These are phyloP conservation scores for Turritis glabra DNA, from an alignment of 345 rosid species.

Conservation along the genomic window DNA sequence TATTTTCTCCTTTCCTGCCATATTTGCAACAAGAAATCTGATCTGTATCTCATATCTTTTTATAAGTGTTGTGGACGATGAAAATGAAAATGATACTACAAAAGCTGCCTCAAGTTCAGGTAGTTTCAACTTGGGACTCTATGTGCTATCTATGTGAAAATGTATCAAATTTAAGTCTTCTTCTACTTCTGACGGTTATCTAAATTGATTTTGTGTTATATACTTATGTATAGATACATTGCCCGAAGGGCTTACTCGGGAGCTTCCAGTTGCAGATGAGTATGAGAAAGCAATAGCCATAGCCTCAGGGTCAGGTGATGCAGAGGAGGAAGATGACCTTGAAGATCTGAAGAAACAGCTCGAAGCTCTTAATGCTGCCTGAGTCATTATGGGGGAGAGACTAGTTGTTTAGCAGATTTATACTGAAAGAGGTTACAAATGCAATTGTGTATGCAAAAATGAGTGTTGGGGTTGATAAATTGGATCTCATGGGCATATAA, in stretches of 20 bases:
- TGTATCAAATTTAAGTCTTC: not conserved
- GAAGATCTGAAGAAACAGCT: slow-evolving; percentile 84
- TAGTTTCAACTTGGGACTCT: slow-evolving; percentile 23
- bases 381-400: slow-evolving; percentile 11
- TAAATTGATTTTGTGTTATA: not conserved
- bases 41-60: slow-evolving; percentile 1
- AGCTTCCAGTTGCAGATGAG: slow-evolving; percentile 83
- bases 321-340: slow-evolving; percentile 55
- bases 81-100: slow-evolving; percentile 43
- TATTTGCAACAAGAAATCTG: slow-evolving; percentile 8
- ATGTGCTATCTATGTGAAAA: not conserved
- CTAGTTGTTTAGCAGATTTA: not conserved
- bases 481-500: slow-evolving; percentile 17
- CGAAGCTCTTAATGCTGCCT: slow-evolving; percentile 77
- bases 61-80: slow-evolving; percentile 65
- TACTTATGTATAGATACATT: slow-evolving; percentile 52
- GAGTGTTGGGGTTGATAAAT: slow-evolving; percentile 1
- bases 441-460: slow-evolving; percentile 9
- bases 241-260: slow-evolving; percentile 85
- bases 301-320: slow-evolving; percentile 38
- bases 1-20: not conserved
- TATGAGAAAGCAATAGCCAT: slow-evolving; percentile 45
- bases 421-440: slow-evolving; percentile 27
- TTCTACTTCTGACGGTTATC: not conserved
- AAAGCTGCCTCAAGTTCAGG: slow-evolving; percentile 64